Percentiles rank a stretch among this genome's conserved stretches.
phyloP scores from a whole-genome alignment of 306 rosid species.

The Alnus rubra region DNA sequence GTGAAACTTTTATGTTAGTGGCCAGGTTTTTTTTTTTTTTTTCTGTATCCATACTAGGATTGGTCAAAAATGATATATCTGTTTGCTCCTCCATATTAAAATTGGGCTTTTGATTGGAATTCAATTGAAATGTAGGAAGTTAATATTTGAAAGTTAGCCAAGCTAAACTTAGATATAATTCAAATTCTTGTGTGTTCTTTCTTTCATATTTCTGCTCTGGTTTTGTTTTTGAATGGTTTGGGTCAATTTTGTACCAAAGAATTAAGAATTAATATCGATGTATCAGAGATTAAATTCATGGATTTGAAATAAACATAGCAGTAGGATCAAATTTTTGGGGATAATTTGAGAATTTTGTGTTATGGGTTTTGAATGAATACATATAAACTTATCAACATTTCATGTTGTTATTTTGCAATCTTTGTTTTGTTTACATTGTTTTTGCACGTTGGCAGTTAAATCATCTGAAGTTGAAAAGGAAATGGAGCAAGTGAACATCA shows the following conservation, averaged over 20 bases:
- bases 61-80: neutral
- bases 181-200: slow-evolving; percentile 1
- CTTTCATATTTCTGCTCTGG: neutral
- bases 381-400: neutral
- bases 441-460: slow-evolving; percentile 43
- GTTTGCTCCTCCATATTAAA: neutral
- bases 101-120: neutral
- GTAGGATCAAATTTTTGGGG: neutral
- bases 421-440: slow-evolving; percentile 18
- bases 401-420: neutral
- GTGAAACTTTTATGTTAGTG: neutral
- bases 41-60: neutral
- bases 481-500: slow-evolving; percentile 53
- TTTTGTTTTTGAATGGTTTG: neutral
- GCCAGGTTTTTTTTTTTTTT: neutral
- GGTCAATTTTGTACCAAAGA: neutral
- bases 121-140: neutral
- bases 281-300: neutral
- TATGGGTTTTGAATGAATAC: neutral
- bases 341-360: neutral
- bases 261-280: neutral
- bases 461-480: slow-evolving; percentile 58
- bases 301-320: neutral
- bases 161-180: neutral
- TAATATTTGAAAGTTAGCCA: neutral